phyloP scores from a whole-genome alignment of 345 rosid species.

The Rhodamnia argentea region DNA sequence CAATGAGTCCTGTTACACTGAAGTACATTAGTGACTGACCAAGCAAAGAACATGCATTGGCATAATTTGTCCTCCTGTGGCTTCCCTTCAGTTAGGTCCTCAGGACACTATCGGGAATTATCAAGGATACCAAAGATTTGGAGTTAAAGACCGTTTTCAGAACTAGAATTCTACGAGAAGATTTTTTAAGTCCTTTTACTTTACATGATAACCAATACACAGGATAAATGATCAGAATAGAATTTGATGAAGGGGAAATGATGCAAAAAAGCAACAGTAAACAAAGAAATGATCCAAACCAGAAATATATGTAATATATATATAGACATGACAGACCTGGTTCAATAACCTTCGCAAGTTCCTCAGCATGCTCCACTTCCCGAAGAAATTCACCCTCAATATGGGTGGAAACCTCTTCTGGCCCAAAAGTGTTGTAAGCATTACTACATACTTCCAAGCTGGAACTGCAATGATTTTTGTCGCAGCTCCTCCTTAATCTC shows the following conservation, averaged over 20 bases:
- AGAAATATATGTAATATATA: background rate
- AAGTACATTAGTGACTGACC: background rate
- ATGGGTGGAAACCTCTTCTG: slow-evolving; percentile 43
- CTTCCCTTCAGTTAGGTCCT: background rate
- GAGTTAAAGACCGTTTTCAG: background rate
- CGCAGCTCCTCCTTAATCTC: slow-evolving; percentile 38
- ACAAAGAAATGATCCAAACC: slow-evolving; percentile 2
- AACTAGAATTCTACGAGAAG: background rate
- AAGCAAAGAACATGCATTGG: background rate
- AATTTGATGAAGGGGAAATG: background rate
- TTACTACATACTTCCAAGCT: slow-evolving; percentile 25
- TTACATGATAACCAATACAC: background rate
- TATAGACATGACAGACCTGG: slow-evolving; percentile 42
- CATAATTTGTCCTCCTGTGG: background rate
- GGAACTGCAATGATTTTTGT: slow-evolving; percentile 37
- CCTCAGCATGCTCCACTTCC: slow-evolving; percentile 82
- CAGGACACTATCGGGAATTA: background rate
- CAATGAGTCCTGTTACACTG: background rate
- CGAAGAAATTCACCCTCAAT: slow-evolving; percentile 67
- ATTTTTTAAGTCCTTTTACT: background rate
- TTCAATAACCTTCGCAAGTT: slow-evolving; percentile 61
- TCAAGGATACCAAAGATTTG: background rate
- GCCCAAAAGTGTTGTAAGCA: slow-evolving; percentile 17
- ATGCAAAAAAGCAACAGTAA: background rate
- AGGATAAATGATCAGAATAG: background rate